A percentile compares a stretch with the other conserved stretches of the same genome.
Evolutionary conservation across 495 filamentous ascomycete genomes (phyloP).

Genomic region (Aspergillus mulundensis): DNA sequence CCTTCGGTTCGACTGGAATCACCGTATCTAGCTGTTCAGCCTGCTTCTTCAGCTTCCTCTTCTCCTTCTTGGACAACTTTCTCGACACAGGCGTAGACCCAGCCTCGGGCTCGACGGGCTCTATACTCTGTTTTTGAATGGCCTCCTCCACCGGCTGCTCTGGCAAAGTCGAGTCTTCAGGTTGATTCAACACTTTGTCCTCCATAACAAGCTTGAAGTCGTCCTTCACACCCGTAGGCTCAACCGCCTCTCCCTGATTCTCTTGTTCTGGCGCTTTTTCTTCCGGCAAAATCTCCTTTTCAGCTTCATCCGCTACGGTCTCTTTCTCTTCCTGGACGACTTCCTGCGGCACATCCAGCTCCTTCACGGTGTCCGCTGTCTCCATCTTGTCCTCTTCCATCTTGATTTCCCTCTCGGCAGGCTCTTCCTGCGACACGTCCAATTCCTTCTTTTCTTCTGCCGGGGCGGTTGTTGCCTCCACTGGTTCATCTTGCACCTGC

Average conservation of each 20-base stretch:
- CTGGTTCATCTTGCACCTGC: neutral
- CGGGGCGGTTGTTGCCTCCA: neutral
- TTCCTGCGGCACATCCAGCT: neutral
- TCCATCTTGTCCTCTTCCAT: neutral
- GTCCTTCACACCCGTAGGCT: neutral
- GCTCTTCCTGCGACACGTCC: neutral
- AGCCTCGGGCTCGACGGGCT: neutral
- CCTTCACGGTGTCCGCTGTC: neutral
- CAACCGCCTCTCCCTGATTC: neutral
- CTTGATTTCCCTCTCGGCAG: neutral
- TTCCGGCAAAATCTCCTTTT: neutral
- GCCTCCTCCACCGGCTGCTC: no score
- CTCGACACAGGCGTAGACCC: constrained; percentile 11
- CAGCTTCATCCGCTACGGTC: neutral
- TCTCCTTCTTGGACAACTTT: constrained; percentile 40
- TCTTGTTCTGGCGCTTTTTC: constrained; percentile 1
- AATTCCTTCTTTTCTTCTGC: neutral
- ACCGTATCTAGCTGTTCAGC: constrained; percentile 6
- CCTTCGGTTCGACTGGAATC: neutral
- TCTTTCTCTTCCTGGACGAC: neutral
- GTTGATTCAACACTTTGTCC: no score
- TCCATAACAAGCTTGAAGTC: no score
- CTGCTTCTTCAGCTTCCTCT: constrained; percentile 39
- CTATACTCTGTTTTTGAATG: neutral
- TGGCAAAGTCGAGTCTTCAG: no score